A percentile compares a stretch with the other conserved stretches of the same genome.
These are phyloP conservation scores for Alternaria brassicicola DNA, from an alignment of 2,329 filamentous ascomycete species.

Conservation along the genomic window DNA sequence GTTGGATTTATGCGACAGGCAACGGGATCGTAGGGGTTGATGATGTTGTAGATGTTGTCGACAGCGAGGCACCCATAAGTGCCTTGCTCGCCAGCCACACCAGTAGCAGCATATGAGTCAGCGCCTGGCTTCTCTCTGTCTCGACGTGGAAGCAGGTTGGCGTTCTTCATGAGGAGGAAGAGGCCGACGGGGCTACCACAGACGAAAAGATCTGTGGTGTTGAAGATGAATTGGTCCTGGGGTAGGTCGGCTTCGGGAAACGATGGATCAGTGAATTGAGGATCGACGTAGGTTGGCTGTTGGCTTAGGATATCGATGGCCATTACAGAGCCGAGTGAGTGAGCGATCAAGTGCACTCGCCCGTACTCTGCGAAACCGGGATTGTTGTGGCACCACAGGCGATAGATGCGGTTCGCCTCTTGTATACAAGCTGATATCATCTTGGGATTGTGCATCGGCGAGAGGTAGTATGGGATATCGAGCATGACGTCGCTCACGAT, in stretches of 20 bases:
- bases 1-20: conserved; percentile 91
- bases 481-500: conserved; percentile 98
- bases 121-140: conserved; percentile 77
- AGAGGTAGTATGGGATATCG: conserved; percentile 97
- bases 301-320: conserved; percentile 87
- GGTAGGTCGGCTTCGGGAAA: conserved; percentile 57
- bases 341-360: conserved; percentile 88
- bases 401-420: conserved; percentile 95
- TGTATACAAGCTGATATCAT: conserved; percentile 89
- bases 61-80: conserved; percentile 89
- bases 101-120: conserved; percentile 59
- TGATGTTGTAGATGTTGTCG: conserved; percentile 95
- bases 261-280: conserved; percentile 41
- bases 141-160: conserved; percentile 73
- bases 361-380: conserved; percentile 81
- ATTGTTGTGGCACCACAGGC: conserved; percentile 93
- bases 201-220: conserved; percentile 87
- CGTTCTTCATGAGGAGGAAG: conserved; percentile 83
- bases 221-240: conserved; percentile 76
- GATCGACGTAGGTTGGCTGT: conserved; percentile 76
- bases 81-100: conserved; percentile 77
- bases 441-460: conserved; percentile 84
- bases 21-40: conserved; percentile 79
- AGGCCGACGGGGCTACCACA: conserved; percentile 91
- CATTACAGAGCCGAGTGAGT: conserved; percentile 95